These are phyloP conservation scores for Zhuliangozyma parablackwelliae DNA, from an alignment of 1,139 yeast species.

Conservation along the genomic window DNA sequence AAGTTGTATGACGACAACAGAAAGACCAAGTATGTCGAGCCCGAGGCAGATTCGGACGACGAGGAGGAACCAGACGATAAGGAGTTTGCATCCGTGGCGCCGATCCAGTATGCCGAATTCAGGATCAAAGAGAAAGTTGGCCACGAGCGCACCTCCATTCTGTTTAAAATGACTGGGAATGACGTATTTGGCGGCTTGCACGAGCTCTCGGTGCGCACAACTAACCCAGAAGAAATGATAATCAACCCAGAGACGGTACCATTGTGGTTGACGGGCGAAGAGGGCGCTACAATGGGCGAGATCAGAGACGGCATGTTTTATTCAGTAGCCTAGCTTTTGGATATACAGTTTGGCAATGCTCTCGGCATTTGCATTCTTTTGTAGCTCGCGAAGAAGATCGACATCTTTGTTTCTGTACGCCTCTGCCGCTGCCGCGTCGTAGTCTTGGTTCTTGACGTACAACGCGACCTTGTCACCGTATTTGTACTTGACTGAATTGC, in stretches of 20 bases:
- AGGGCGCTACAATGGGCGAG: constrained; percentile 47
- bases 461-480: constrained; percentile 44
- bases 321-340: constrained; percentile 26
- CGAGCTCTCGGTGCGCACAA: constrained; percentile 49
- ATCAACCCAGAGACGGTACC: constrained; percentile 59
- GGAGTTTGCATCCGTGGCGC: constrained; percentile 48
- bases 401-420: constrained; percentile 55
- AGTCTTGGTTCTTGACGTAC: constrained; percentile 51
- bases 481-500: constrained; percentile 26
- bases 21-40: constrained; percentile 2
- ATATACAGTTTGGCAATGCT: constrained; percentile 22
- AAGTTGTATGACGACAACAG: constrained; percentile 32
- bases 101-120: constrained; percentile 50
- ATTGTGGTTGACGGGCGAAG: constrained; percentile 79
- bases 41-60: constrained; percentile 9
- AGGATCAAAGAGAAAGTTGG: constrained; percentile 25
- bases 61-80: constrained; percentile 17
- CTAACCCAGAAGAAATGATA: constrained; percentile 29
- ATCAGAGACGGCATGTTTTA: constrained; percentile 42
- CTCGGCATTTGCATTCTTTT: constrained; percentile 17
- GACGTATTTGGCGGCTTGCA: constrained; percentile 82
- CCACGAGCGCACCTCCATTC: constrained; percentile 24
- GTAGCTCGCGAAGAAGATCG: constrained; percentile 13
- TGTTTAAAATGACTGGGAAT: constrained; percentile 56
- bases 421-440: constrained; percentile 54